Evolutionary conservation across 1,284 basidiomycete genomes (phyloP).

Genomic region (Malassezia japonica): DNA sequence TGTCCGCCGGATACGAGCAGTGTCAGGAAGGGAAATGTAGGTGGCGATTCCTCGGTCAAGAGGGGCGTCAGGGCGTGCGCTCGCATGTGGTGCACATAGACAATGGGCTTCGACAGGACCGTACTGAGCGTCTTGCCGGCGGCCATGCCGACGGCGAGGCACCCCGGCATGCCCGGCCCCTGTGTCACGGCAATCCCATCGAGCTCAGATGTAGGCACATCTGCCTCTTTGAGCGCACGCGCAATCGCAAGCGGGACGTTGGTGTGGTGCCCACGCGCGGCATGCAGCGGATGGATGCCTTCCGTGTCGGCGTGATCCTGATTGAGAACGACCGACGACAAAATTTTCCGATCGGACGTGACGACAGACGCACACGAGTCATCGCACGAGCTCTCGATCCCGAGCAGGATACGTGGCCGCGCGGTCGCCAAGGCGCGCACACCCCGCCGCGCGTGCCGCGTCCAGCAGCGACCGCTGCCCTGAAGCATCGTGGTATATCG

Average conservation of each 20-base stretch:
- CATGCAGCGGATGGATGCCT: slow-evolving; percentile 40
- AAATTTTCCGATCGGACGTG: slow-evolving; percentile 24
- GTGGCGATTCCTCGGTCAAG: slow-evolving; percentile 23
- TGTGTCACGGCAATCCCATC: slow-evolving; percentile 45
- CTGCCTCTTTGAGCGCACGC: slow-evolving; percentile 21
- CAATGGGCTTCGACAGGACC: slow-evolving; percentile 28
- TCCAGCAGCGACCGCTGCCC: too few species aligned
- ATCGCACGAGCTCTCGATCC: slow-evolving; percentile 46
- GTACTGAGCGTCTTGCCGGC: slow-evolving; percentile 35
- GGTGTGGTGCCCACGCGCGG: slow-evolving; percentile 29
- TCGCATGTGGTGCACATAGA: slow-evolving; percentile 46
- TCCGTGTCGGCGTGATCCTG: slow-evolving; percentile 38
- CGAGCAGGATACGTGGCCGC: slow-evolving; percentile 22
- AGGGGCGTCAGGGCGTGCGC: slow-evolving; percentile 30
- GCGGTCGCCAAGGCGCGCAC: not conserved
- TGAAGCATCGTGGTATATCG: not conserved
- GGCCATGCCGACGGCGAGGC: slow-evolving; percentile 31
- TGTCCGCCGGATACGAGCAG: slow-evolving; percentile 45
- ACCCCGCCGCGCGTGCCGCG: too few species aligned
- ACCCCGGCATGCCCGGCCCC: slow-evolving; percentile 42
- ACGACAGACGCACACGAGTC: slow-evolving; percentile 43
- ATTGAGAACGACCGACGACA: slow-evolving; percentile 31
- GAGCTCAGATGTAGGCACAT: slow-evolving; percentile 15
- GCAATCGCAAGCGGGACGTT: slow-evolving; percentile 32
- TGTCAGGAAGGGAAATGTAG: slow-evolving; percentile 36